Conservation (phyloP, 176 grass and related monocot species). For the Melocanna baccifera region DNA sequence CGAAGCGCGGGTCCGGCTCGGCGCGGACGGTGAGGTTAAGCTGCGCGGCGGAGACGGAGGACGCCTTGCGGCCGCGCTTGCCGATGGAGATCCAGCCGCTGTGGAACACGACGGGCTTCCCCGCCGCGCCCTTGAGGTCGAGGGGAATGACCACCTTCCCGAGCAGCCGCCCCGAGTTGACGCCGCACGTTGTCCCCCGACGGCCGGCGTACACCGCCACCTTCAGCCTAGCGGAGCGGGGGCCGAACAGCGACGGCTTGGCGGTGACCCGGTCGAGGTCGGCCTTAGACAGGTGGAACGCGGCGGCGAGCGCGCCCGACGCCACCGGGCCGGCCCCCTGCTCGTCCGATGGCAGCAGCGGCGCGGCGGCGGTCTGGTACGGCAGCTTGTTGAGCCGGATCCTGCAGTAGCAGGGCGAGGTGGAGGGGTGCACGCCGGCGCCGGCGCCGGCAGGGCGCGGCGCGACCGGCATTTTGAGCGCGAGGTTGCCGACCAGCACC, state of each 20-base stretch:
- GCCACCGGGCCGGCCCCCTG: neutral
- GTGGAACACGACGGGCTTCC: conserved; percentile 51
- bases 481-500: conserved; percentile 81
- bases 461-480: conserved; percentile 62
- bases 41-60: neutral
- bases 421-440: conserved; percentile 67
- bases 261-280: conserved; percentile 50
- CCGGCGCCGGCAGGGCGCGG: conserved; percentile 27
- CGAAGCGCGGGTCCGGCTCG: conserved; percentile 68
- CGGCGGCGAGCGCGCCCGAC: conserved; percentile 42
- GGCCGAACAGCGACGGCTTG: conserved; percentile 47
- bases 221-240: conserved; percentile 39
- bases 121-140: conserved; percentile 44
- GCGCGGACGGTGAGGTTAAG: conserved; percentile 60
- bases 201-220: conserved; percentile 58
- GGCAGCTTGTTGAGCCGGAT: conserved; percentile 74
- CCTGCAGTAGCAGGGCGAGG: conserved; percentile 71
- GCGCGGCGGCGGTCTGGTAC: conserved; percentile 43
- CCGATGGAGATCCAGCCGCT: conserved; percentile 61
- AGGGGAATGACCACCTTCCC: conserved; percentile 71
- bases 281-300: conserved; percentile 65
- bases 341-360: conserved; percentile 38
- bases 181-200: conserved; percentile 40
- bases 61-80: conserved; percentile 28
- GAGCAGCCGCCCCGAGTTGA: conserved; percentile 33